Conservation (phyloP, 2,329 filamentous ascomycete species). For the Alternaria ventricosa region DNA sequence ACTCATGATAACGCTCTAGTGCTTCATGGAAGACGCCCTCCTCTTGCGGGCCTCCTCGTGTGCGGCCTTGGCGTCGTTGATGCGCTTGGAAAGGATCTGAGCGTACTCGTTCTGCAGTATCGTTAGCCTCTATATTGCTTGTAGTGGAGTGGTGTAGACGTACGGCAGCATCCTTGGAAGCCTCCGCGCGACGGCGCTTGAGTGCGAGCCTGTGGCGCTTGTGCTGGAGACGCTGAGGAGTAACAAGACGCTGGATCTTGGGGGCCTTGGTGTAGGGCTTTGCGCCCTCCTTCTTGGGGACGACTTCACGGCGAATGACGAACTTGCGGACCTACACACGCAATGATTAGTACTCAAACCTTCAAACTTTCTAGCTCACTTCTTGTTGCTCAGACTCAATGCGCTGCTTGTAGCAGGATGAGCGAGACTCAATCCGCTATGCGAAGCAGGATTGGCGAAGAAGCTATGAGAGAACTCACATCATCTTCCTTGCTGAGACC, state of each 20-base stretch:
- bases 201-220: conserved; percentile 98
- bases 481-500: conserved; percentile 99
- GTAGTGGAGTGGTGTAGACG: conserved; percentile 42
- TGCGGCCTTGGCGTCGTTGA: conserved; percentile 92
- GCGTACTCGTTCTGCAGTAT: conserved; percentile 91
- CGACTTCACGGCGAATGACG: conserved; percentile 98
- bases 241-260: conserved; percentile 99
- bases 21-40: conserved; percentile 78
- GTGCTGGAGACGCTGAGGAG: conserved; percentile 99
- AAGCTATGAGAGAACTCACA: conserved; percentile 78
- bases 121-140: conserved; percentile 12
- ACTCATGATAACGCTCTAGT: conserved; percentile 43
- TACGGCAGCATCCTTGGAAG: conserved; percentile 99
- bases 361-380: conserved; percentile 13
- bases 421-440: conserved; percentile 63
- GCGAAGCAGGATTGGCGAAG: conserved; percentile 65
- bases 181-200: conserved; percentile 97
- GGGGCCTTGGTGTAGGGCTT: conserved; percentile 99
- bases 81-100: conserved; percentile 94
- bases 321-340: conserved; percentile 90
- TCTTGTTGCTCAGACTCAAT: conserved; percentile 57
- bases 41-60: conserved; percentile 96
- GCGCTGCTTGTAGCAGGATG: conserved; percentile 50
- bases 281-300: conserved; percentile 94
- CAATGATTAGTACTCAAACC: conserved; percentile 27